These are phyloP conservation scores for Atalantia buxifolia DNA, from an alignment of 345 rosid species.

Conservation along the genomic window DNA sequence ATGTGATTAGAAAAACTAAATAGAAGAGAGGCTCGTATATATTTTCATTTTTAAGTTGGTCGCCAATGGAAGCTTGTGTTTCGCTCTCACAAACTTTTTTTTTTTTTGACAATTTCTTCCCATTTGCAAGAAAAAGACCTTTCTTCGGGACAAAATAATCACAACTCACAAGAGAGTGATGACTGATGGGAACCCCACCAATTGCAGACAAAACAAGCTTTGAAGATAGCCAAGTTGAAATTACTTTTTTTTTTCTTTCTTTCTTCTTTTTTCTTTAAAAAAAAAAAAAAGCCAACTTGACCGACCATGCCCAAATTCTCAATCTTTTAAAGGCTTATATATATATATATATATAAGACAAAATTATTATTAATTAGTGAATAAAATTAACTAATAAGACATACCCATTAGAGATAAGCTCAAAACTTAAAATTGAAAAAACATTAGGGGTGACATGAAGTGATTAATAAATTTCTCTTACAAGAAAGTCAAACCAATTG, in stretches of 20 bases:
- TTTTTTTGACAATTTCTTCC: not conserved
- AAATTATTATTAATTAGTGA: not conserved
- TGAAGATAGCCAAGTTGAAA: too few relatives aligned
- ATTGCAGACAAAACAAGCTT: not conserved
- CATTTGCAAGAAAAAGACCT: not conserved
- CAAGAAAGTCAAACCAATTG: not conserved
- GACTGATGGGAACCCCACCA: not conserved
- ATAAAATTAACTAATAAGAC: not conserved
- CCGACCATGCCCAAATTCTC: not conserved
- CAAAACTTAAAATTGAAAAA: not conserved
- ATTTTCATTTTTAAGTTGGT: too few relatives aligned
- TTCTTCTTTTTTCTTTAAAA: too few relatives aligned
- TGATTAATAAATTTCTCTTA: not conserved
- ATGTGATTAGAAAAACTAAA: too few relatives aligned
- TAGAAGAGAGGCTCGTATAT: too few relatives aligned
- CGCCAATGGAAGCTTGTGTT: not conserved
- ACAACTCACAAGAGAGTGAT: not conserved
- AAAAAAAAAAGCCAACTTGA: not conserved
- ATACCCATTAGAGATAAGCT: not conserved
- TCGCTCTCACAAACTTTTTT: too few relatives aligned
- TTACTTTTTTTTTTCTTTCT: too few relatives aligned
- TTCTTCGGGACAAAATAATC: not conserved
- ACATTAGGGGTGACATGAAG: not conserved
- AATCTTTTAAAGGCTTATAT: not conserved
- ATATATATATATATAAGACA: not conserved